These are phyloP conservation scores for Rhododendron simsii DNA, from an alignment of 148 eudicot species.

Conservation along the genomic window DNA sequence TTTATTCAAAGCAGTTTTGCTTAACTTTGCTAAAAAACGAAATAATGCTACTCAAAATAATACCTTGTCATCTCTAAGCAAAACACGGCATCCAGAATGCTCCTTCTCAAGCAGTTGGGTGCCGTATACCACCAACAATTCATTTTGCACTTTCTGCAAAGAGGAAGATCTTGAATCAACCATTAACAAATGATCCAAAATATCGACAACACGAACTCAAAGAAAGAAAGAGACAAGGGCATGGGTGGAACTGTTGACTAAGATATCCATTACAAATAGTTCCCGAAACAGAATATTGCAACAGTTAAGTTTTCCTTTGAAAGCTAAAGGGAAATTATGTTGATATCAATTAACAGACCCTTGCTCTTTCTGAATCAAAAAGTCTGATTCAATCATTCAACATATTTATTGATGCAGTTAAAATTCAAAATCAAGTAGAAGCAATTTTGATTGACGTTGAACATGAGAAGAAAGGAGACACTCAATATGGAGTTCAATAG, in stretches of 20 bases:
- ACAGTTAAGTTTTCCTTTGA: not conserved
- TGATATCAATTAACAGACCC: not conserved
- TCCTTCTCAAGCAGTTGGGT: conserved; percentile 25
- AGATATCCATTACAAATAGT: not conserved
- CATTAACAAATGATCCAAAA: not conserved
- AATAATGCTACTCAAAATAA: not conserved
- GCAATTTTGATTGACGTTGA: not conserved
- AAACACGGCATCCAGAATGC: conserved; percentile 47
- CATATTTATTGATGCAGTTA: not conserved
- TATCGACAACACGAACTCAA: not conserved
- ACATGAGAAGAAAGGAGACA: not conserved
- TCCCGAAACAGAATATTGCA: not conserved
- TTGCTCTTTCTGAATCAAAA: not conserved
- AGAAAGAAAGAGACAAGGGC: not conserved
- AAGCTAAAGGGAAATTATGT: not conserved
- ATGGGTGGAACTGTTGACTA: not conserved
- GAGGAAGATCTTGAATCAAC: not conserved
- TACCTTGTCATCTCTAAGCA: conserved; percentile 70
- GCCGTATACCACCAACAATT: conserved; percentile 43
- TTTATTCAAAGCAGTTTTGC: not conserved
- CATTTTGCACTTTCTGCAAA: conserved; percentile 51
- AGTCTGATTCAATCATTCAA: not conserved
- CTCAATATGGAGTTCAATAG: not conserved
- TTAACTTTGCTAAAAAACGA: not conserved
- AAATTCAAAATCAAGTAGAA: not conserved